Conservation (phyloP, 75 land plant species). For the Chamaecyparis obtusa region DNA sequence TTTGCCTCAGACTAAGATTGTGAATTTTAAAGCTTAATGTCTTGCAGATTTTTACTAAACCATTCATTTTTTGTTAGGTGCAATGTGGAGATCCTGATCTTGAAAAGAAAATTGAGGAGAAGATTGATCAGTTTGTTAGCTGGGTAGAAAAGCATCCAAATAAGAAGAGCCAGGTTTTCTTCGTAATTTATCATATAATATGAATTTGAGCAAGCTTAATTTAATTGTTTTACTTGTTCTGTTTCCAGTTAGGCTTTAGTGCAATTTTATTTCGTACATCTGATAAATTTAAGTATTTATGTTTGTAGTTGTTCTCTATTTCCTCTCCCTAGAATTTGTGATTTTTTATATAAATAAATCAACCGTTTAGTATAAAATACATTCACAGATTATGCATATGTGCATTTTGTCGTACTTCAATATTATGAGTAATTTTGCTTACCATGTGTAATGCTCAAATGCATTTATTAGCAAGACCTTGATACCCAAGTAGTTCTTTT, state of each 20-base stretch:
- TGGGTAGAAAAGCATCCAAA: slow-evolving; percentile 98
- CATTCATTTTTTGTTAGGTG: slow-evolving; percentile 40
- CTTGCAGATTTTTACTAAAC: slow-evolving; percentile 7
- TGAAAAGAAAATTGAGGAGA: slow-evolving; percentile 90
- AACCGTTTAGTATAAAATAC: background rate
- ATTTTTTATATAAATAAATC: background rate
- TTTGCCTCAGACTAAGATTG: background rate
- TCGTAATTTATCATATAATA: background rate
- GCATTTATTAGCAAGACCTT: background rate
- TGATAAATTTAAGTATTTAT: background rate
- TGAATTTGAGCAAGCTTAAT: background rate
- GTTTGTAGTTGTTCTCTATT: background rate
- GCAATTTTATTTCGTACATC: background rate
- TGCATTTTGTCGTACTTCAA: background rate
- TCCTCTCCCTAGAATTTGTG: background rate
- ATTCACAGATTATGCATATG: background rate
- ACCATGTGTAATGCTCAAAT: background rate
- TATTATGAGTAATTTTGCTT: background rate
- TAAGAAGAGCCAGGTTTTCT: slow-evolving; percentile 81
- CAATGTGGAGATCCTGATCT: slow-evolving; percentile 87
- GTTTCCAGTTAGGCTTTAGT: background rate
- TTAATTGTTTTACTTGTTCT: background rate
- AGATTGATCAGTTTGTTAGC: slow-evolving; percentile 79
- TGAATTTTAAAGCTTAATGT: background rate
- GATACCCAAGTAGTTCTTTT: background rate